Evolutionary conservation across 345 rosid species (phyloP), one percentile per base, ranked within the genome.

Genomic region (Mercurialis annua): DNA sequence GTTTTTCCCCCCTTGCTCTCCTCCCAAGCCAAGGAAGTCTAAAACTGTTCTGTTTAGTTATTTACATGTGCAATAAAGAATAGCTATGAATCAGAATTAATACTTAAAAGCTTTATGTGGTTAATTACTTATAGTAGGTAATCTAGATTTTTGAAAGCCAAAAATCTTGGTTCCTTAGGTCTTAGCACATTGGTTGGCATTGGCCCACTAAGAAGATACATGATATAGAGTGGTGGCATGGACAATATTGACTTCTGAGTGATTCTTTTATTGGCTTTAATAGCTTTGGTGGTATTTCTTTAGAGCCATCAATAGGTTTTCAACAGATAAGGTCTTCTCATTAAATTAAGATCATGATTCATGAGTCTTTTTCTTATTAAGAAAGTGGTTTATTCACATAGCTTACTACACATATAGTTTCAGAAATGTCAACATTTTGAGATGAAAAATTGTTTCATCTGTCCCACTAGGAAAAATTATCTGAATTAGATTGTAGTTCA

Each of bases 151-250:
- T 42, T 56, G 49, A 33, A 57, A 26, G 61, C 30, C 38, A 54
- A 1, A 66, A 66, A 54, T 23, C 26, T 26, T 40, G 36, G 11
- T 17, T 26, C 61, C 61, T 2, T 10, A 36, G 26, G 9, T 36
- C 50, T 10, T n/a, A 34, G 24, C 7, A 65, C 16, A n/a, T n/a
- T n/a, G n/a, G n/a, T n/a, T 27, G 23, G 34, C 23, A 8, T 53
- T 40, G 69, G 60, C 69, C 60, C 60, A 24, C 69, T 40, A 24
- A 24, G 60, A 52, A 16, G 12, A 65, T 24, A 49, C 59, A 1
- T 44, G 15, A 26, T 3, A 31, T 31, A 23, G 44, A 40, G 3
- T 31, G 54, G 43, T 30, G 53, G 43, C 43, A 54, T 56, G 63
- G 26, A 30, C 63, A 56, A 42, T 18, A 10, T 46, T 56, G 54